Conservation (phyloP, 495 filamentous ascomycete genomes). For the Penicillium parvum region DNA sequence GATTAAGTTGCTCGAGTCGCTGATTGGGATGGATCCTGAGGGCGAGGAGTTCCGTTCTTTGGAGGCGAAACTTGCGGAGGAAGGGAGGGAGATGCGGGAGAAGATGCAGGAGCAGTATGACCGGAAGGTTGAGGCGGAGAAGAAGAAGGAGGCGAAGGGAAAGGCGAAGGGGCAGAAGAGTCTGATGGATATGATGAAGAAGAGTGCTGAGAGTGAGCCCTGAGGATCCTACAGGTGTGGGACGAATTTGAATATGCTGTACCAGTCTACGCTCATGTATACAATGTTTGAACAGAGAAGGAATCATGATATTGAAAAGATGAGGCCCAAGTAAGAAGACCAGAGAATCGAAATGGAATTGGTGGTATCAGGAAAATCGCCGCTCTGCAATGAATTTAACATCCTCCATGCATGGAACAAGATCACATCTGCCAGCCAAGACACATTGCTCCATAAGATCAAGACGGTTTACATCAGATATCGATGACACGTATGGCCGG, state of each 20-base stretch:
- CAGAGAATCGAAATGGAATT: constrained; percentile 13
- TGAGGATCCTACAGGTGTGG: neutral
- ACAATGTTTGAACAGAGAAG: neutral
- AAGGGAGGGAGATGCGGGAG: constrained; percentile 64
- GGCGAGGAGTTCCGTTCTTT: constrained; percentile 61
- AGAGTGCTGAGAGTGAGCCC: constrained; percentile 7
- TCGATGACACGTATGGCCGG: constrained; percentile 4
- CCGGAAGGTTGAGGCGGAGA: constrained; percentile 58
- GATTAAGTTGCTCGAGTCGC: constrained; percentile 81
- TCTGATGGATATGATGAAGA: constrained; percentile 40
- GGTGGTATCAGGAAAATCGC: constrained; percentile 26
- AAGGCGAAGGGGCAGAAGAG: constrained; percentile 40
- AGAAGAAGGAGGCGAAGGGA: constrained; percentile 48
- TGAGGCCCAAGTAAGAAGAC: neutral
- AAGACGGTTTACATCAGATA: constrained; percentile 12
- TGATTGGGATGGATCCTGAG: constrained; percentile 78
- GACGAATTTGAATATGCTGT: too few species aligned
- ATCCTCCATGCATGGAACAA: constrained; percentile 20
- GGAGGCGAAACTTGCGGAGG: constrained; percentile 59
- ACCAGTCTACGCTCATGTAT: neutral
- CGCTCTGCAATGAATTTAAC: constrained; percentile 17
- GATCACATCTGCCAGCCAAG: constrained; percentile 6
- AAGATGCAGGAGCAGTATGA: constrained; percentile 75
- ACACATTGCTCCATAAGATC: constrained; percentile 10
- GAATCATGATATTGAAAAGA: constrained; percentile 1